A percentile compares a stretch with the other conserved stretches of the same genome.
phyloP scores from a whole-genome alignment of 192 early-diverging fungal species.

The Entomortierella lignicola region DNA sequence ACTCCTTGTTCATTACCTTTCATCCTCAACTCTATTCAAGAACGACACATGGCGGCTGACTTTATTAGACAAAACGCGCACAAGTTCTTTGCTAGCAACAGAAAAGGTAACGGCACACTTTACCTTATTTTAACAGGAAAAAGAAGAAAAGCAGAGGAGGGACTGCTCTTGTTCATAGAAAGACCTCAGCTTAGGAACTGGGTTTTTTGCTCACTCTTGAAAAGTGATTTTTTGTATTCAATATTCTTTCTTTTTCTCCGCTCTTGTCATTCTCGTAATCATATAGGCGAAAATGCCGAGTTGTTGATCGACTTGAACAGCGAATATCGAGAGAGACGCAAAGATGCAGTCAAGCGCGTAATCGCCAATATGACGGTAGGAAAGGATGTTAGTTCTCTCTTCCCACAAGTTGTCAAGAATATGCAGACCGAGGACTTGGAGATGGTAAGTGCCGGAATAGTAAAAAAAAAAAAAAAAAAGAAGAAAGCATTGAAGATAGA shows the following conservation, averaged over 20 bases:
- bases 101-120: conserved; percentile 66
- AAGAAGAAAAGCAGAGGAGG: too few species aligned
- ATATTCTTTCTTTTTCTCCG: neutral
- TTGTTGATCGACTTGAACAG: conserved; percentile 95
- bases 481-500: neutral
- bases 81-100: conserved; percentile 79
- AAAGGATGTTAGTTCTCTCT: conserved; percentile 95
- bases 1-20: too few species aligned
- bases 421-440: conserved; percentile 99
- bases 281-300: conserved; percentile 95
- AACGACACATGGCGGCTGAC: conserved; percentile 3
- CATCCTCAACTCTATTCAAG: neutral
- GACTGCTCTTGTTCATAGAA: too few species aligned
- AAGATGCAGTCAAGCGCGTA: conserved; percentile 98
- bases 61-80: conserved; percentile 17
- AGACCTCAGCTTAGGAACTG: too few species aligned
- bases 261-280: neutral
- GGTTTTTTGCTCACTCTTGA: too few species aligned
- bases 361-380: conserved; percentile 99
- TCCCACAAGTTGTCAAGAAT: conserved; percentile 98
- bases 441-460: conserved; percentile 23
- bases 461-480: neutral
- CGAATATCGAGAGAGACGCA: conserved; percentile 95
- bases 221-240: neutral
- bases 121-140: neutral